Evolutionary conservation across 129 eudicot genomes (phyloP), one percentile per base, ranked within the genome.

Genomic region (Flaveria linearis): DNA sequence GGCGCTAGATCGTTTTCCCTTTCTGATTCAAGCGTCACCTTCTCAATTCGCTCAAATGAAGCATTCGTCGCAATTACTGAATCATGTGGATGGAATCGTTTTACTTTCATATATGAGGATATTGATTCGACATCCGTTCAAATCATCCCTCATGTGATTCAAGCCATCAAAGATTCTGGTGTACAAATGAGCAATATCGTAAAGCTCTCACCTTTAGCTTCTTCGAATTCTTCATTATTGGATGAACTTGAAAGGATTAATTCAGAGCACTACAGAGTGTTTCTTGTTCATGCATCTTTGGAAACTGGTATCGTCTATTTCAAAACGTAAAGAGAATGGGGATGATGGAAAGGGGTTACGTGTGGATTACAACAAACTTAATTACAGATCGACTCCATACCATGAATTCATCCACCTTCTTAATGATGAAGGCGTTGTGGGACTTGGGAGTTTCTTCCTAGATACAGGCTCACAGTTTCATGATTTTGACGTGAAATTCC

Each of bases 391-490:
- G 71, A 25, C 42, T 90, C 14, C 86, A 81, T 68, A 78, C 87
- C 14, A 1, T 79, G 26, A 72, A 82, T 16, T 39, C 71, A 25
- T 79, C 86, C 14, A 71, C 78, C 11, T 78, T 85, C 61, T 53
- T 68, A 18, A 75, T 74, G 26, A 87, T 90, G 92, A 90, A 64
- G 96, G 96, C 2, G 81, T 90, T 7, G 13, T 87, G 33, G 96
- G 92, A 47, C 72, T 90, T 8, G 82, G 82, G 79, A 83, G 83
- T 30, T 83, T 76, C 58, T 78, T 81, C 66, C 71, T 33, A 0
- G 77, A 85, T 22, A 63, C 65, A 0, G 61, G 25, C 42, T 63
- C 51, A 65, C 23, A 23, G 20, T 75, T 81, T 71, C 51, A 64
- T 14, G 83, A 86, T 66, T 86, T 89, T 25, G 26, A 13, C 36